Base-by-base conservation (phyloP, 2,329 filamentous ascomycete genomes). In the Cylindrodendrum hubeiense region DNA sequence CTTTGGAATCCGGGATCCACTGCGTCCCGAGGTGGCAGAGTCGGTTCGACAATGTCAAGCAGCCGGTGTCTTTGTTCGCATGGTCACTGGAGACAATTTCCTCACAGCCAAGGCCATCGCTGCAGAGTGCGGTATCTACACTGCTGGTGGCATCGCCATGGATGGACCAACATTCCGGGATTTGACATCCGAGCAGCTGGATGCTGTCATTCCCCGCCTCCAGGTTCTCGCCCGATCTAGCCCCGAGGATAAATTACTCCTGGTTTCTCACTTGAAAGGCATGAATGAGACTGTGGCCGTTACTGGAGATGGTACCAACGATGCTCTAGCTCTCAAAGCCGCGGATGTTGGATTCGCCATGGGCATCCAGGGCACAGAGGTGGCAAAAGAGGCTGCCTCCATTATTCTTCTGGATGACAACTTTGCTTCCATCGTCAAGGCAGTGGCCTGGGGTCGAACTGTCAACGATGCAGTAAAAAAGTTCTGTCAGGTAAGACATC, bases 401-500 rank as follows among this genome's bases (percentile, higher is more conserved):
- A 91, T 91, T 67, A 89, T 91, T 65, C 82, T 91, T 17, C 84
- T 91, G 74, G 89, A 91, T 69, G 89, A 91, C 68, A 91, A 91
- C 76, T 91, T 91, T 69, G 77, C 84, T 9, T 89, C 89, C 2
- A 91, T 91, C 66, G 86, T 91, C 41, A 91, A 87, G 44, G 90
- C 89, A 3, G 82, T 92, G 50, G 86, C 88, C 71, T 91, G 89
- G 90, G 90, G 90, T n/a, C 84, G 90, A 60, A 87, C 87, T 12
- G 89, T 91, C 61, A 91, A 91, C 68, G 90, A 91, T 67, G 87
- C 89, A 1, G 88, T 91, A 34, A 85, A 89, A 75, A 91, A 91
- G 75, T 91, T 92, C 73, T 83, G 91, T 49, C 90, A 91, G 76
- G 82, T 83, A 74, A 63, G 69, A 28, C n/a, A 33, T n/a, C 10